A percentile compares a stretch with the other conserved stretches of the same genome.
Conservation (phyloP, 805 yeast species). For the Kregervanrija delftensis region DNA sequence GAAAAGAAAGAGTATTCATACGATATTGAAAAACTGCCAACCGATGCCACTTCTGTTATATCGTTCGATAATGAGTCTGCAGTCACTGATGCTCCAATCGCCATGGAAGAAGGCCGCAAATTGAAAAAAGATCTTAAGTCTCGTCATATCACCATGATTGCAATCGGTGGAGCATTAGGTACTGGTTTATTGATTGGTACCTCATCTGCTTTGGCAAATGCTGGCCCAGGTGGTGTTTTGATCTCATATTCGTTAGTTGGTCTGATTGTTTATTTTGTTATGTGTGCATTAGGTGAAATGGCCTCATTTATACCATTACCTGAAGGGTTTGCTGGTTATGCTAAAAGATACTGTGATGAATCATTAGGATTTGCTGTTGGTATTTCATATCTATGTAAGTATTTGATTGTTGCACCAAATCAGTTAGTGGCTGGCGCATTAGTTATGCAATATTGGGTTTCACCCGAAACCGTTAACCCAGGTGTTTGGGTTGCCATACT, state of each 20-base stretch:
- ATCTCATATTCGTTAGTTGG: slow-evolving; percentile 68
- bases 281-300: slow-evolving; percentile 50
- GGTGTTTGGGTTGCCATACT: slow-evolving; percentile 47
- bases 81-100: slow-evolving; percentile 24
- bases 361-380: slow-evolving; percentile 55
- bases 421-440: slow-evolving; percentile 52
- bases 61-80: too few species aligned
- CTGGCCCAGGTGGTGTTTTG: slow-evolving; percentile 62
- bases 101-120: slow-evolving; percentile 35
- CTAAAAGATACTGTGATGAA: slow-evolving; percentile 45
- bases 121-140: slow-evolving; percentile 40
- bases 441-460: slow-evolving; percentile 48
- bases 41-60: too few species aligned
- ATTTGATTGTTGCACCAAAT: slow-evolving; percentile 47
- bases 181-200: slow-evolving; percentile 78
- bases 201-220: slow-evolving; percentile 58
- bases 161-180: slow-evolving; percentile 80
- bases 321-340: slow-evolving; percentile 50
- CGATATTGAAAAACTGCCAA: too few species aligned
- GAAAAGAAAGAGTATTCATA: too few species aligned
- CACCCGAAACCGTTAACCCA: slow-evolving; percentile 39
- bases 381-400: slow-evolving; percentile 44
- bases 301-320: slow-evolving; percentile 49
- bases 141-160: slow-evolving; percentile 51
- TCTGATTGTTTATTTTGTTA: slow-evolving; percentile 59